Base-by-base conservation (phyloP, 1,284 basidiomycete species). In the Puccinia triticina region DNA sequence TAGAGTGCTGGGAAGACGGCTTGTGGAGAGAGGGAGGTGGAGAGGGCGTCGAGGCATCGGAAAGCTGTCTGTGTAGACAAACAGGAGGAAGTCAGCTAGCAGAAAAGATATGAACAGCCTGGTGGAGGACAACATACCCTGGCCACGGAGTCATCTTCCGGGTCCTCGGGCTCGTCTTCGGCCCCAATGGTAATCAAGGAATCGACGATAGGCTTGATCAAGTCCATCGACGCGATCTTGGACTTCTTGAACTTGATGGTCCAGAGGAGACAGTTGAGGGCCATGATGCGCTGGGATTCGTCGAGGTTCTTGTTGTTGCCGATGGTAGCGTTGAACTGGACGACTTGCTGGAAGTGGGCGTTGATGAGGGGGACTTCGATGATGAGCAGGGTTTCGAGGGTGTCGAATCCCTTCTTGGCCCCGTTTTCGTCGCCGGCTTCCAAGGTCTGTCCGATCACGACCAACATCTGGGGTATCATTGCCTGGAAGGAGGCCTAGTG, bases 1-100 rank as follows among this genome's bases (percentile, higher is more conserved):
- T 93, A 93, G 74, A 99, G 92, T 26, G 94, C 91, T 43, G 96
- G 95, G 92, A 98, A 99, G 84, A 99, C 96, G 88, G 98, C 96
- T 80, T 91, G 91, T 18, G 97, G 97, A 37, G 97, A 97, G 14
- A 99, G 91, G 85, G 92, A 92, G 83, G 96, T 98, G 29, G 96
- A 92, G 76, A 99, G 92, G 80, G 92, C 91, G 87, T 99, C 97
- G 84, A 99, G 93, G 84, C 95, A 94, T 84, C 97, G 94, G 86
- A 99, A 92, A 40, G 96, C 94, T 84, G 94, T 93, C 91, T 93
- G 85, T 23, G 14, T 0, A n/a, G 2, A 11, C 32, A 43, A 26
- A 77, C 2, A 10, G 48, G n/a, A 75, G 29, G 16, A 71, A 55
- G 29, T 21, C 11, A n/a, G 75, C 61, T 79, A 83, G 26, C 83